These are phyloP conservation scores for Penicillium riverlandense DNA, from an alignment of 495 filamentous ascomycete genomes.

Conservation along the genomic window DNA sequence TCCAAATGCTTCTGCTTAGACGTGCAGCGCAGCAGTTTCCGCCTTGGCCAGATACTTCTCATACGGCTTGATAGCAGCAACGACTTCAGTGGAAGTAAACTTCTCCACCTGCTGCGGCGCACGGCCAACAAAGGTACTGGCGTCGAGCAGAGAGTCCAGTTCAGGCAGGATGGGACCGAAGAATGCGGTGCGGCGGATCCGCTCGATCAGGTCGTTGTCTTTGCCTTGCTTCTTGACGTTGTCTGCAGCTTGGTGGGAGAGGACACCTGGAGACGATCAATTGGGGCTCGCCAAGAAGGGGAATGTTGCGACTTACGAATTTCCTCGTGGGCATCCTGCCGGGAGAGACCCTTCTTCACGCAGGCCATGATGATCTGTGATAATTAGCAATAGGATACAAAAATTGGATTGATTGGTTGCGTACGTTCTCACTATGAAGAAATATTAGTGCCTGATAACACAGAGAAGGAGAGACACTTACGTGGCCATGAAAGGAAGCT, in stretches of 20 bases:
- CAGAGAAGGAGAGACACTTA: constrained; percentile 24
- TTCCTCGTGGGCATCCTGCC: constrained; percentile 90
- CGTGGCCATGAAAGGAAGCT: constrained; percentile 88
- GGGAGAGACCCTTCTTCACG: constrained; percentile 61
- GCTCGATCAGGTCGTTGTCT: constrained; percentile 76
- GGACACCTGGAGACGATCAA: constrained; percentile 45
- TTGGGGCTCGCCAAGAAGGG: neutral
- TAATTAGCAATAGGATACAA: constrained; percentile 6
- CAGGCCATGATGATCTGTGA: constrained; percentile 77
- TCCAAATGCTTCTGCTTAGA: constrained; percentile 24
- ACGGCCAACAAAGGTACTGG: constrained; percentile 58
- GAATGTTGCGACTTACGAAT: constrained; percentile 41
- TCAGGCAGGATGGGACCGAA: constrained; percentile 76
- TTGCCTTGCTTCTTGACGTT: constrained; percentile 77
- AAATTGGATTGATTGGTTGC: neutral
- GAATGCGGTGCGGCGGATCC: constrained; percentile 67
- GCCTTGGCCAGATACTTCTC: constrained; percentile 27
- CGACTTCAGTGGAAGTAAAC: constrained; percentile 50
- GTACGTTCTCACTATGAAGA: constrained; percentile 33
- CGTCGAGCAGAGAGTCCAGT: constrained; percentile 67
- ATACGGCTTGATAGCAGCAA: constrained; percentile 45
- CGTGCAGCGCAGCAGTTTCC: constrained; percentile 45
- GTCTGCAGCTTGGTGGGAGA: constrained; percentile 75
- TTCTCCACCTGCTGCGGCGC: constrained; percentile 50
- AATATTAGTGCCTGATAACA: constrained; percentile 1